phyloP scores from a whole-genome alignment of 805 yeast genomes.

The Lipomyces orientalis region DNA sequence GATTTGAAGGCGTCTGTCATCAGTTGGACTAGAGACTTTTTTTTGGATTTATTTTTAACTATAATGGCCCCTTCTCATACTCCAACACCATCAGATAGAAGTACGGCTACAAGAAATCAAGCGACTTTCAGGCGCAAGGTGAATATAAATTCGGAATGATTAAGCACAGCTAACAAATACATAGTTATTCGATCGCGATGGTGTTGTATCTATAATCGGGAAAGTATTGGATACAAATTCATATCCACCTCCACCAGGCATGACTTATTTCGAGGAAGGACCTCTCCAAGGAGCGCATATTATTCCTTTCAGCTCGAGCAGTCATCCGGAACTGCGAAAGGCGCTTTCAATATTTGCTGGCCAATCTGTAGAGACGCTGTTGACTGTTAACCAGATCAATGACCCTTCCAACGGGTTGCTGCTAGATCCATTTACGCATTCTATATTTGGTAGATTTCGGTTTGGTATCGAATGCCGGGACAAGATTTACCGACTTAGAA shows the following conservation, averaged over 20 bases:
- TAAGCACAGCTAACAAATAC: no score
- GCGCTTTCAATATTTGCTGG: constrained; percentile 3
- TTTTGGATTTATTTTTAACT: background rate
- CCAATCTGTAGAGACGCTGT: background rate
- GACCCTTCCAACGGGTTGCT: background rate
- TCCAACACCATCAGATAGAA: no score
- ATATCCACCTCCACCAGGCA: background rate
- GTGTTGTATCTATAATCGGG: constrained; percentile 1
- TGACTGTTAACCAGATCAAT: background rate
- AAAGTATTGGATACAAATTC: background rate
- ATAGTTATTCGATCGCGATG: no score
- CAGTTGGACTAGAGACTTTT: background rate
- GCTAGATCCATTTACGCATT: background rate
- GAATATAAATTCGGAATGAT: no score
- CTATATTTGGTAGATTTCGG: background rate
- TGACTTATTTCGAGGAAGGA: background rate
- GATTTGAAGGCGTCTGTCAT: background rate
- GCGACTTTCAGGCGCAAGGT: no score
- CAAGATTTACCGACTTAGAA: background rate
- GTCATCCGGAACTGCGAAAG: background rate
- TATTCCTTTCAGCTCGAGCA: background rate
- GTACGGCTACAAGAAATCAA: no score
- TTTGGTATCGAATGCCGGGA: constrained; percentile 1
- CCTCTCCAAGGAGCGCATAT: constrained; percentile 5
- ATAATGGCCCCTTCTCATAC: no score